phyloP scores from a whole-genome alignment of 1,284 basidiomycete genomes.

The Rhodotorula sp. region DNA sequence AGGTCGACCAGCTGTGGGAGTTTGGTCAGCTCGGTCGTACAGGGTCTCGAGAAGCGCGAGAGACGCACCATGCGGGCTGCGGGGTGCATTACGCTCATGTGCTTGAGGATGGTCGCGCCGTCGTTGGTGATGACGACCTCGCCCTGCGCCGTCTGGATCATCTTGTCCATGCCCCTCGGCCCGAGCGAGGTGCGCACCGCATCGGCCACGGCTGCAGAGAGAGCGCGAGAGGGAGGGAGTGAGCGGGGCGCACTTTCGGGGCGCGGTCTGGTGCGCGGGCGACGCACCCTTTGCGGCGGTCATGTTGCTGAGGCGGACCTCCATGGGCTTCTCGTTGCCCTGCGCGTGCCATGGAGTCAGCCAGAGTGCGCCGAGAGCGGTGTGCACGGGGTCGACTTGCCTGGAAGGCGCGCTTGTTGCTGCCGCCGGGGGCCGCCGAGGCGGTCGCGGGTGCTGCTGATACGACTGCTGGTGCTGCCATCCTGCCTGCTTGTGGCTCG shows the following conservation, averaged over 20 bases:
- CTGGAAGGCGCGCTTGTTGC: conserved; percentile 13
- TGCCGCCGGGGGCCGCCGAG: background rate
- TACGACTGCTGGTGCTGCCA: conserved; percentile 7
- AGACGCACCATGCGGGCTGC: conserved; percentile 88
- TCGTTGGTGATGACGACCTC: conserved; percentile 99
- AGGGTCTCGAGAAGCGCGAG: background rate
- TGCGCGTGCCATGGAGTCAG: conserved; percentile 42
- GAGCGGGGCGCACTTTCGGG: background rate
- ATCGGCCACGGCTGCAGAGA: conserved; percentile 82
- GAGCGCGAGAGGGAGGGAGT: background rate
- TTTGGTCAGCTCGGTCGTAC: conserved; percentile 31
- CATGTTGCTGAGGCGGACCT: conserved; percentile 92
- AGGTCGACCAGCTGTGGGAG: conserved; percentile 81
- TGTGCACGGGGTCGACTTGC: background rate
- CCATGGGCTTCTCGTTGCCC: conserved; percentile 81
- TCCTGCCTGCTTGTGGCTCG: background rate
- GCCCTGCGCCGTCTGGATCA: conserved; percentile 95
- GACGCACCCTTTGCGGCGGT: conserved; percentile 85
- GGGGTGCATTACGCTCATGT: conserved; percentile 95
- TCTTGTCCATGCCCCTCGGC: conserved; percentile 94
- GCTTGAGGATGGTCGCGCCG: conserved; percentile 96
- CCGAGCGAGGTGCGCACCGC: conserved; percentile 95
- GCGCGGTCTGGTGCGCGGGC: background rate
- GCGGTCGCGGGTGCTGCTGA: background rate
- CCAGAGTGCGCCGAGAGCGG: conserved; percentile 44